A percentile compares a stretch with the other conserved stretches of the same genome.
Evolutionary conservation across 306 rosid species (phyloP).

Genomic region (Potentilla sterilis): DNA sequence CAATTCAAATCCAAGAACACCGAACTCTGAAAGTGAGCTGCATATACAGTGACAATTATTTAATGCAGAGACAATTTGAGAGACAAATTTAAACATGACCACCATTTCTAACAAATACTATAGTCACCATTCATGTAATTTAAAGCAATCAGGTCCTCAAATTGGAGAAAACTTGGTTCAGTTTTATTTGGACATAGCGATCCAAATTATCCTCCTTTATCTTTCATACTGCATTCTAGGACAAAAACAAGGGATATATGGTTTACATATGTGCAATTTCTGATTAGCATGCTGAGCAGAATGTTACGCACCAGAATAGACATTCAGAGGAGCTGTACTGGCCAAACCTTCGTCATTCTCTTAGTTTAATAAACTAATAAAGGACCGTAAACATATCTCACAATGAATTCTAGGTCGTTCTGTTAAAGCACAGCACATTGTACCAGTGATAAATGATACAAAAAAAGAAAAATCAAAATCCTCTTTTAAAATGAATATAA

Average conservation of each 20-base stretch:
- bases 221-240: not conserved
- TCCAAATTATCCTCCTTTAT: not conserved
- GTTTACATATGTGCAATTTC: not conserved
- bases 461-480: not conserved
- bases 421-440: not conserved
- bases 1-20: slow-evolving; percentile 95
- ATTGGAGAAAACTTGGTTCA: not conserved
- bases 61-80: slow-evolving; percentile 14
- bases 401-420: not conserved
- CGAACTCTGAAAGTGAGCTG: slow-evolving; percentile 95
- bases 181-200: not conserved
- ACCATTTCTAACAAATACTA: slow-evolving; percentile 5
- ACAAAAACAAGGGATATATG: not conserved
- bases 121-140: not conserved
- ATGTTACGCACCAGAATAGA: not conserved
- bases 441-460: not conserved
- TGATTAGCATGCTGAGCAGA: not conserved
- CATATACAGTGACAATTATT: slow-evolving; percentile 25
- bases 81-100: slow-evolving; percentile 7
- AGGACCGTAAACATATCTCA: not conserved
- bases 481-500: too few relatives aligned
- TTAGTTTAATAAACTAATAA: not conserved
- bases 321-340: not conserved
- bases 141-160: not conserved
- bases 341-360: not conserved